Evolutionary conservation across 2,329 filamentous ascomycete species (phyloP), one percentile per base, ranked within the genome.

Genomic region (Colletotrichum sp.): DNA sequence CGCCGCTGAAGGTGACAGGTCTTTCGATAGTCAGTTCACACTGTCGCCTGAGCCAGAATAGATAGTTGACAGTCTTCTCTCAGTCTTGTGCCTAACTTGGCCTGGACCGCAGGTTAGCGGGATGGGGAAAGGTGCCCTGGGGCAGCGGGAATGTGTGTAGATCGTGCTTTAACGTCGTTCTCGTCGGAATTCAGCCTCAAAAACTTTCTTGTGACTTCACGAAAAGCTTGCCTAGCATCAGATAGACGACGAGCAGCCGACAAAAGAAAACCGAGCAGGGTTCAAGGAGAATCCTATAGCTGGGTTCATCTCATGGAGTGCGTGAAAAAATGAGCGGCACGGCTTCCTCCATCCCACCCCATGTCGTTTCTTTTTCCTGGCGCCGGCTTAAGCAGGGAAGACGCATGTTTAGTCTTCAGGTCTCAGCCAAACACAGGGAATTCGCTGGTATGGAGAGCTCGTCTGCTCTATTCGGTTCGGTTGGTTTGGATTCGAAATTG

Each of bases 311-410:
- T 32, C 70, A 67, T 73, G 26, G 60, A 58, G 56, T 65, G 70
- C 15, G 64, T 73, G 60, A 28, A 38, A 64, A 65, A 43, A 69
- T 48, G 64, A 52, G 43, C 64, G 64, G 64, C 73, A 69, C 70
- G 56, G 70, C 36, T 55, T 71, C 36, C 65, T 64, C 36, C 28
- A 16, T 71, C 26, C 69, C 64, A 68, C 60, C 73, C 73, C 64
- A 61, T 21, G 73, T 60, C 58, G 24, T 76, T 76, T 71, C 73
- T 76, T 76, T 75, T 76, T 76, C 65, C 24, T 65, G 10, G 32
- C 30, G 58, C 66, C 58, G 48, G 48, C 52, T 55, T 56, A 73
- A 73, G 70, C 70, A 76, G 65, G 73, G 70, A 69, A 76, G 30
- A 32, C 32, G 64, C 73, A 69, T 69, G 43, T 65, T 73, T 55